Conservation (phyloP, 441 rosid genomes). For the Adansonia gregorii region DNA sequence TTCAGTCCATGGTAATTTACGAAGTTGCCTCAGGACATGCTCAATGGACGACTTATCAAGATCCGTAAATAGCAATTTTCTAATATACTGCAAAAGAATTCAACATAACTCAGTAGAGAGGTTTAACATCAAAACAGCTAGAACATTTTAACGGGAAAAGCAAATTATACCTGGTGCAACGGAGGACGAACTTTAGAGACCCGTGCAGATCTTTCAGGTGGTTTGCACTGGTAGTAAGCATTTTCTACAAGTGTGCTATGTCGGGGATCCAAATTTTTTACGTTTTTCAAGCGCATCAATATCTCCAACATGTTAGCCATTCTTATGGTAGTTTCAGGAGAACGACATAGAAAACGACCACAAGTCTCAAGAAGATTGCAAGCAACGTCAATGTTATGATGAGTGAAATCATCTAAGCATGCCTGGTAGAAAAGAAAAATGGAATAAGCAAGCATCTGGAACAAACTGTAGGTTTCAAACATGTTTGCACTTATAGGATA, state of each 20-base stretch:
- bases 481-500: background rate
- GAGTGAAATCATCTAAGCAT: constrained; percentile 98
- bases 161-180: constrained; percentile 72
- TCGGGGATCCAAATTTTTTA: constrained; percentile 97
- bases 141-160: constrained; percentile 23
- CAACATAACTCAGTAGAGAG: constrained; percentile 19
- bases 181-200: constrained; percentile 93
- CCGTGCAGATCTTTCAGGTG: constrained; percentile 99
- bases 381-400: constrained; percentile 98
- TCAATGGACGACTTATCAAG: constrained; percentile 93
- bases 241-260: constrained; percentile 99
- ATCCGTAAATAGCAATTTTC: constrained; percentile 92
- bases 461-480: background rate
- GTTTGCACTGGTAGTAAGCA: constrained; percentile 98
- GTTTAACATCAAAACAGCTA: constrained; percentile 17
- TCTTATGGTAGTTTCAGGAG: constrained; percentile 93
- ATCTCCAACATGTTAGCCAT: constrained; percentile 99
- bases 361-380: constrained; percentile 99
- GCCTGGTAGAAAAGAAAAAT: constrained; percentile 52
- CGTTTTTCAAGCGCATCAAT: constrained; percentile 99
- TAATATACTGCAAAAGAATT: constrained; percentile 70
- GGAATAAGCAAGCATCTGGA: constrained; percentile 18
- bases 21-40: constrained; percentile 96
- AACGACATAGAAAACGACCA: constrained; percentile 96
- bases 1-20: constrained; percentile 96